Conservation (phyloP, 1,284 basidiomycete species). For the Pseudozyma thailandica region DNA sequence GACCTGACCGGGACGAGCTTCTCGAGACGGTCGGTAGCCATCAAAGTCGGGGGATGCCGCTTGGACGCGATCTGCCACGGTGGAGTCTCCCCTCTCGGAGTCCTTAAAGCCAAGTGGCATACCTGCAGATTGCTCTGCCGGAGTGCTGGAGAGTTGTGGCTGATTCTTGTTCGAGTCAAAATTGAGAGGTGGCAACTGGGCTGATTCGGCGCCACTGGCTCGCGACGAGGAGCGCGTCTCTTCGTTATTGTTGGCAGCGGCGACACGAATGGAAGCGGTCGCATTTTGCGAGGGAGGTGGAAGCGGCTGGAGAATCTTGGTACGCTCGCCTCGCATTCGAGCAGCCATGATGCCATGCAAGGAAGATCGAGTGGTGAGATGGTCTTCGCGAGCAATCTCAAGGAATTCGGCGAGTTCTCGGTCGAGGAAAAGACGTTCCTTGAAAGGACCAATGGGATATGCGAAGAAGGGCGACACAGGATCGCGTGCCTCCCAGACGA, state of each 20-base stretch:
- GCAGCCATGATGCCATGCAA: constrained; percentile 66
- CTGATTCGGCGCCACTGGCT: constrained; percentile 19
- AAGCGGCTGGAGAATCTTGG: constrained; percentile 62
- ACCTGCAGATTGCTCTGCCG: constrained; percentile 12
- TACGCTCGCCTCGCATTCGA: constrained; percentile 65
- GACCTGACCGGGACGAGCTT: constrained; percentile 14
- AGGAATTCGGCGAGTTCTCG: constrained; percentile 82
- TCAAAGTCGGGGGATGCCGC: constrained; percentile 24
- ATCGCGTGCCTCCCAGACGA: constrained; percentile 64
- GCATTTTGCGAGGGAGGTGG: constrained; percentile 49
- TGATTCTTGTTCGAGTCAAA: constrained; percentile 31
- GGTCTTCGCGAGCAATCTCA: constrained; percentile 78
- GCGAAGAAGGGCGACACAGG: constrained; percentile 70
- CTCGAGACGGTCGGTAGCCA: constrained; percentile 17
- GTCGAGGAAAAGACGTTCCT: constrained; percentile 82
- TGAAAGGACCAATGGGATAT: constrained; percentile 69
- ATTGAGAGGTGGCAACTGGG: constrained; percentile 49
- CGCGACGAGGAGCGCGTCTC: constrained; percentile 20
- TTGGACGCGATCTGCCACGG: constrained; percentile 8
- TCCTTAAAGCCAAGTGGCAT: constrained; percentile 30
- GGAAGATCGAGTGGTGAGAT: constrained; percentile 55
- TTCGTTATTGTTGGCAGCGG: constrained; percentile 7
- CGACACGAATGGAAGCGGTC: background rate
- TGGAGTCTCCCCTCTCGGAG: constrained; percentile 14
- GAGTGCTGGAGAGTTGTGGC: constrained; percentile 1